Conservation (phyloP, 805 yeast species). For the Ogataea parapolymorpha region DNA sequence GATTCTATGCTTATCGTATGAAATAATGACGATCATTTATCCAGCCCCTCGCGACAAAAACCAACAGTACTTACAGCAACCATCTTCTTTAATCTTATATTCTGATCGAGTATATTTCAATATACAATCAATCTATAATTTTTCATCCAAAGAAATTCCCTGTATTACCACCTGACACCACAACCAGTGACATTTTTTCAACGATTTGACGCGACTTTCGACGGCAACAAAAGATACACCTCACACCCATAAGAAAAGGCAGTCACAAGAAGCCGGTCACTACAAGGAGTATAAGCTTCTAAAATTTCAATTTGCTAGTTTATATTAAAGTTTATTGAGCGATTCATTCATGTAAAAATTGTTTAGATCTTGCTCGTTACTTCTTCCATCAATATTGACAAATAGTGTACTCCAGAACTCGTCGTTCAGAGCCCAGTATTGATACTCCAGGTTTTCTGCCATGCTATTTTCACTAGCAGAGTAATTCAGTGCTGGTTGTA, state of each 20-base stretch:
- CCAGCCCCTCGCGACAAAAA: not conserved
- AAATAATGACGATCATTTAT: no score
- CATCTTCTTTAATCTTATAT: conserved; percentile 21
- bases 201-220: not conserved
- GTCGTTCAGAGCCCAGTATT: conserved; percentile 56
- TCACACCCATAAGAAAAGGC: conserved; percentile 14
- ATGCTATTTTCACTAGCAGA: conserved; percentile 1
- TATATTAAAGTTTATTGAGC: conserved; percentile 5
- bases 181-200: not conserved
- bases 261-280: conserved; percentile 13
- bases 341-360: conserved; percentile 14
- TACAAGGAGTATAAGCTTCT: no score
- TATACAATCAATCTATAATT: conserved; percentile 10
- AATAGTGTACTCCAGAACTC: conserved; percentile 68
- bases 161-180: conserved; percentile 4
- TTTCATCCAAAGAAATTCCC: conserved; percentile 4
- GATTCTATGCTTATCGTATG: no score
- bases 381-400: conserved; percentile 23
- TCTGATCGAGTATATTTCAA: conserved; percentile 7
- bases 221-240: conserved; percentile 3
- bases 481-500: not conserved
- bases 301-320: no score
- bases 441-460: conserved; percentile 40
- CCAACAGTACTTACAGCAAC: conserved; percentile 29
- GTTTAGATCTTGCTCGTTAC: conserved; percentile 16